Base-by-base conservation (phyloP, 306 rosid species). In the Cucurbita argyrosperma region DNA sequence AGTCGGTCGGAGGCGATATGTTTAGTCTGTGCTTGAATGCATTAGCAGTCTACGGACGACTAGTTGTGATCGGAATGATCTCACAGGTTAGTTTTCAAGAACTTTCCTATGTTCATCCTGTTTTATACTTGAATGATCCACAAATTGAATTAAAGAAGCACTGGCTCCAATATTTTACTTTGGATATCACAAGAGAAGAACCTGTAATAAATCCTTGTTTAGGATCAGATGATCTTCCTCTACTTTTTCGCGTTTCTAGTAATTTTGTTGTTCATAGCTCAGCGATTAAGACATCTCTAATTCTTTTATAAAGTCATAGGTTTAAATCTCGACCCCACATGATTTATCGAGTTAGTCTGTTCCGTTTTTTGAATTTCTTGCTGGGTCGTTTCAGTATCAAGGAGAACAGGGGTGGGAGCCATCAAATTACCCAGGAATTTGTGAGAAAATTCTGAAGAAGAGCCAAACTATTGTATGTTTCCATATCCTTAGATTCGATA, bases 1-100 rank as follows among this genome's bases (percentile, higher is more conserved):
- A 93, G 86, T 90, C 97, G 46, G 98, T 93, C 72, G 98, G 98
- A 3, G 98, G 98, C n/a, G 84, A 84, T 79, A 90, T 93, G 98
- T 82, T 93, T 38, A 82, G 83, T 71, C 76, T 90, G 87, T 90
- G 98, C 84, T 77, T 93, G 85, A 84, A 89, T 83, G 89, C 98
- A 73, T 84, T 93, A 84, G 98, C 89, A 40, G 76, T 88, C 72
- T 82, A 87, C 75, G 98, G 98, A 35, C 81, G 88, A 58, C 90
- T 93, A 77, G 83, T 93, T 70, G 87, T 93, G 78, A 90, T 93
- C 53, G 98, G 98, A 80, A 93, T 93, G 98, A 93, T 93, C 81
- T 90, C 98, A 81, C 97, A 93, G 97, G 98, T 93, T 68, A 61
- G 53, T 76, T 71, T 68, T 68, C 35, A 23, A 47, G 13, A 68